Evolutionary conservation across 805 yeast genomes (phyloP).

Genomic region (Lipomyces orientalis): DNA sequence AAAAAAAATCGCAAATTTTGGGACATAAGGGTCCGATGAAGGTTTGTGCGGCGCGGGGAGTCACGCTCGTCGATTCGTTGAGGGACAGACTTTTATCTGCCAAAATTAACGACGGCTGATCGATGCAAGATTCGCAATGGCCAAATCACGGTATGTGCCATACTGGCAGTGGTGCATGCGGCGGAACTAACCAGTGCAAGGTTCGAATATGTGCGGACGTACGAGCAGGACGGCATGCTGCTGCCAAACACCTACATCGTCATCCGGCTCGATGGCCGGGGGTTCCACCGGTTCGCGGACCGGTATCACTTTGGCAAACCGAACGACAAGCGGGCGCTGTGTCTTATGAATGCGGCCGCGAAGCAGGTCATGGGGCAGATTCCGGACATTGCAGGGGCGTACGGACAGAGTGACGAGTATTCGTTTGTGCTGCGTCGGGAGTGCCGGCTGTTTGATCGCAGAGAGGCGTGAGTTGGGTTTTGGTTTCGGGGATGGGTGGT

Average conservation of each 20-base stretch:
- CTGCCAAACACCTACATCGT: conserved; percentile 83
- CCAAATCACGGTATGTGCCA: conserved; percentile 30
- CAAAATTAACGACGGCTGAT: not conserved
- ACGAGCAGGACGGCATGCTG: conserved; percentile 74
- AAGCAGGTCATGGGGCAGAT: conserved; percentile 63
- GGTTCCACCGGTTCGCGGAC: conserved; percentile 80
- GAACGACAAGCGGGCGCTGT: conserved; percentile 77
- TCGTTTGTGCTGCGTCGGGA: conserved; percentile 72
- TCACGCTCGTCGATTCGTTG: not conserved
- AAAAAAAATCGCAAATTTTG: not conserved
- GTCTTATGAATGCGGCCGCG: conserved; percentile 84
- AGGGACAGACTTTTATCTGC: no score
- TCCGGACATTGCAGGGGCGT: conserved; percentile 78
- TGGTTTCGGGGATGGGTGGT: no score
- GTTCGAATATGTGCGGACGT: conserved; percentile 82
- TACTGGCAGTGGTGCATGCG: no score
- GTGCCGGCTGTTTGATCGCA: conserved; percentile 76
- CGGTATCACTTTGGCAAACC: conserved; percentile 83
- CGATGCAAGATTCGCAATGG: conserved; percentile 17
- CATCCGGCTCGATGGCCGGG: conserved; percentile 89
- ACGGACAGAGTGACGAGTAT: conserved; percentile 96
- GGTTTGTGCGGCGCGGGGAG: not conserved
- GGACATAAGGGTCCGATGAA: not conserved
- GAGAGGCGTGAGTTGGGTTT: conserved; percentile 54
- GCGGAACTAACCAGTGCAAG: conserved; percentile 44